Evolutionary conservation across 768 basidiomycete genomes (phyloP), one percentile per base, ranked within the genome.

Genomic region (Trametes cubensis): DNA sequence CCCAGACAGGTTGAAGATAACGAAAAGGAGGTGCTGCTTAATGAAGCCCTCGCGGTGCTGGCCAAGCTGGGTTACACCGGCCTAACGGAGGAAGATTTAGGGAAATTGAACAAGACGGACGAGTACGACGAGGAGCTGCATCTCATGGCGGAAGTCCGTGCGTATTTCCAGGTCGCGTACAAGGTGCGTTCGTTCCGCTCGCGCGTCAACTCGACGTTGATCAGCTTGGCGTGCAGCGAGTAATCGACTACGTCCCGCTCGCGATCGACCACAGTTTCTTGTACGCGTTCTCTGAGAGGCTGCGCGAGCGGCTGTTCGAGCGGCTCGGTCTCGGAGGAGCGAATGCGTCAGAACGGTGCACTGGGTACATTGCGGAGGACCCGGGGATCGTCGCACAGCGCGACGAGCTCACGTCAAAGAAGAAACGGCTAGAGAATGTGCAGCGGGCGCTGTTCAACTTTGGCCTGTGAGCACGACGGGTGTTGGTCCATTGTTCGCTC

Each of bases 101-200:
- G 63, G 20, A 69, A 67, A 65, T 62, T 71, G 23, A 61, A 61
- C 34, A 62, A 61, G 15, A 40, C 75, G 0, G 85, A 88, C 62
- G 72, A 72, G 7, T 81, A 78, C 77, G 85, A 85, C 41, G 78
- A 81, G 0, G 85, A 85, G 0, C 65, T 90, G 5, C 65, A 71
- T 6, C 85, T 90, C 60, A 90, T 90, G 88, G 86, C 86, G 0
- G 82, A 86, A 58, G 86, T 89, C 4, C 76, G 86, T 7, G 88
- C 85, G 0, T 90, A 90, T 66, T 90, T 90, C 72, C 85, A 90
- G 78, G 89, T 89, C 84, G 68, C 41, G 61, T 26, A 64, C 49
- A 63, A 58, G 47, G 63, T 70, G 21, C 40, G 41, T 63, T 28
- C 15, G 26, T 21, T 8, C 14, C 41, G 4, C 14, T 40, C 20